Base-by-base conservation (phyloP, 208 protist species). In the Blechomonas ayalai region DNA sequence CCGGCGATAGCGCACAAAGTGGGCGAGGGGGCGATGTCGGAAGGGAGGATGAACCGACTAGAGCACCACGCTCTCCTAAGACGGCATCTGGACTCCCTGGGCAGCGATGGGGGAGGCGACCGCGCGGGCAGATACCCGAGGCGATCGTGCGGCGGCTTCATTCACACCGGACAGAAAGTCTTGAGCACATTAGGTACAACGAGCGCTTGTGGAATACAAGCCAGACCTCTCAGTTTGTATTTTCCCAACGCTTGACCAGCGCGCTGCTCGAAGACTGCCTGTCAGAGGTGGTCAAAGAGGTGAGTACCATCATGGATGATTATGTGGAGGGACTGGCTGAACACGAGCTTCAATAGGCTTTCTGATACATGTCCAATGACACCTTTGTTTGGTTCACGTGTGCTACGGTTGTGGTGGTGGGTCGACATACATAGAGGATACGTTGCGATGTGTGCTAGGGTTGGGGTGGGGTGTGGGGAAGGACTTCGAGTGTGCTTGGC, bases 161-260 rank as follows among this genome's bases (percentile, higher is more conserved):
- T 9, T 61, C 69, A 0, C 80, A 73, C 42, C 72, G 75, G 22
- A 76, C 73, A 47, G 68, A 84, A 16, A 63, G 76, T 26, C 67
- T 67, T 28, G 79, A 94, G 53, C 82, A 74, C 67, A 88, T 94
- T 32, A 68, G 68, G 3, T 89, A 80, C 61, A 88, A 80, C 18
- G 86, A 94, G 59, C 63, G 60, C 27, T 58, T 78, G 7, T 94
- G 82, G 80, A 94, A 94, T 66, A 87, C 60, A 2, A 89, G 77
- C 40, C 41, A 67, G 7, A 64, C 77, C 3, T 91, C 86, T 19
- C 80, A 94, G 59, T 87, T 79, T 22, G 68, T 71, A 4, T 90
- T 94, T 59, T 76, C 86, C 4, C 72, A 87, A 44, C 67, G 82
- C 6, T 66, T 94, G n/a, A 90, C 76, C 0, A 65, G 76, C 8